Evolutionary conservation across 805 yeast species (phyloP), one percentile per base, ranked within the genome.

Genomic region (Sporopachydermia quercuum): DNA sequence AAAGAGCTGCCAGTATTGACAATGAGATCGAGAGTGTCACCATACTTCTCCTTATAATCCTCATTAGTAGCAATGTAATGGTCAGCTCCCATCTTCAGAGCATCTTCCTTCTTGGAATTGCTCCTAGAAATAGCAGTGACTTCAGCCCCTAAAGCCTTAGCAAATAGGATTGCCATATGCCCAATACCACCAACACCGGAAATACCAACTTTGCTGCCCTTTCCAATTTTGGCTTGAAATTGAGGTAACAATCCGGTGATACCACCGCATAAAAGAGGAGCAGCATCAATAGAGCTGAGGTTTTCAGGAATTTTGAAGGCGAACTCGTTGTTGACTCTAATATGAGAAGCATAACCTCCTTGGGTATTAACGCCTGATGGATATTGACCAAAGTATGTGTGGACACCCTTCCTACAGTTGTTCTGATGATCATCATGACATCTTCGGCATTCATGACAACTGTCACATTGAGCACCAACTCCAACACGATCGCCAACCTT

Each of bases 191-290:
- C 70, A 47, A 65, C 62, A 37, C 70, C 70, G 42, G 62, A 48
- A 44, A 68, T 55, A 43, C 66, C 70, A 36, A 65, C 65, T 27
- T 55, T 60, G 37, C 61, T 59, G 18, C 61, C 62, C 34, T 53
- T 51, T 40, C 61, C 61, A 14, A 52, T 47, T 4, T 50, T 51
- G 6, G 51, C 40, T 37, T 58, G 66, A 58, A 3, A 39, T 45
- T 71, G 54, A 16, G 78, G 78, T 18, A 71, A 66, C 47, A 58
- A 71, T 14, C 65, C 71, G 4, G 76, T 71, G 42, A 70, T 58
- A 37, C 76, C 78, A 43, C 73, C 78, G 56, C 77, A 71, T 50
- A 71, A 52, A 56, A 71, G 54, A 18, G 78, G 76, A 16, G 76
- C 76, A 36, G 64, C 74, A 35, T 51, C 52, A 19, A 51, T 55